Conservation (phyloP, 78 protist species). For the Ministeria vibrans region DNA sequence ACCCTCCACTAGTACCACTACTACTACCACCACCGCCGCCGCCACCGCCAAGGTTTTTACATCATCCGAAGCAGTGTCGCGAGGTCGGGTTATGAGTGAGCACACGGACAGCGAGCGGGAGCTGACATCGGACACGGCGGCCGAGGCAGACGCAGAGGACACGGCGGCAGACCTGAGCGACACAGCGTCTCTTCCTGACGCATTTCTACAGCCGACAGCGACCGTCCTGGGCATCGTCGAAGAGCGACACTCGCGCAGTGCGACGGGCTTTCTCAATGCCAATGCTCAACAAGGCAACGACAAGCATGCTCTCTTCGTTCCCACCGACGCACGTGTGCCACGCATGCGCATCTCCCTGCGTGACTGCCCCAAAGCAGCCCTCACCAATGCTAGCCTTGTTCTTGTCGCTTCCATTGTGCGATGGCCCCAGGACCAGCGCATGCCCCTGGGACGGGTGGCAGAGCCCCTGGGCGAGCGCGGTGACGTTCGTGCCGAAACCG, state of each 20-base stretch:
- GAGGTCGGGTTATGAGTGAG: too few species aligned
- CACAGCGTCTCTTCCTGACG: neutral
- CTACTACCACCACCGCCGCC: neutral
- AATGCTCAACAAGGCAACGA: too few species aligned
- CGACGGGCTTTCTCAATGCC: too few species aligned
- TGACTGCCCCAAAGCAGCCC: neutral
- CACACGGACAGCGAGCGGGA: too few species aligned
- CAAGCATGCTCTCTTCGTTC: neutral
- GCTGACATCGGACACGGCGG: too few species aligned
- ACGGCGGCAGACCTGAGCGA: too few species aligned
- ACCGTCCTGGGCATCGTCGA: neutral
- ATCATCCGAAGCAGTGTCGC: too few species aligned
- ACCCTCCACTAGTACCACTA: neutral
- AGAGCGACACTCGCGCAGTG: neutral
- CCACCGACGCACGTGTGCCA: neutral
- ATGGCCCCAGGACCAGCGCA: neutral
- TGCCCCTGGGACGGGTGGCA: neutral
- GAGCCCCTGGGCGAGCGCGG: neutral
- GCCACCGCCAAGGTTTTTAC: too few species aligned
- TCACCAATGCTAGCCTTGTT: neutral
- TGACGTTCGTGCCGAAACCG: neutral
- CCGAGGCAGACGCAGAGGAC: too few species aligned
- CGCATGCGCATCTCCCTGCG: neutral
- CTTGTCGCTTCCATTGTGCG: neutral
- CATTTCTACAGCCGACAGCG: neutral